phyloP scores from a whole-genome alignment of 2,329 filamentous ascomycete genomes.

The Paracorniculantispora psalliotae region DNA sequence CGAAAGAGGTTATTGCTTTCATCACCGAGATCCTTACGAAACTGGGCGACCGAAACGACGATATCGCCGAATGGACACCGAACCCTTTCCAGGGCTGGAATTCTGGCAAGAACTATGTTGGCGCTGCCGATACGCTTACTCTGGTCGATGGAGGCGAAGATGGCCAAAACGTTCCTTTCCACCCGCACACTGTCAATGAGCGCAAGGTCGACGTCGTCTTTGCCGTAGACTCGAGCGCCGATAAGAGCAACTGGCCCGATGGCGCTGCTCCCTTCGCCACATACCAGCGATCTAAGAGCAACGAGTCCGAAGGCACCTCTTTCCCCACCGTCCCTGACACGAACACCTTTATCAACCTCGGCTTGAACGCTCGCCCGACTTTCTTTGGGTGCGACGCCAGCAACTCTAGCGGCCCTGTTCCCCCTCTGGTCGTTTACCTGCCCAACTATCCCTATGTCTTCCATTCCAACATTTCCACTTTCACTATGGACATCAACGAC shows the following conservation, averaged over 20 bases:
- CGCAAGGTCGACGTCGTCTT: conserved; percentile 58
- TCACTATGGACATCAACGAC: conserved; percentile 59
- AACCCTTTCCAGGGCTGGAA: conserved; percentile 57
- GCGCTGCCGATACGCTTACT: conserved; percentile 51
- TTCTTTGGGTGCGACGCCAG: conserved; percentile 61
- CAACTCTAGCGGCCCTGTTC: conserved; percentile 45
- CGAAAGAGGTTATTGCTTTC: conserved; percentile 37
- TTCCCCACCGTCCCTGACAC: conserved; percentile 56
- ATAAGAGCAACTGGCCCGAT: conserved; percentile 57
- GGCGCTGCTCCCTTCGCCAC: conserved; percentile 54
- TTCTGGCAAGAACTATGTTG: conserved; percentile 35
- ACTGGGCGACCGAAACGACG: conserved; percentile 59
- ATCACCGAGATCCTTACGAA: conserved; percentile 45
- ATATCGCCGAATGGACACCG: conserved; percentile 66
- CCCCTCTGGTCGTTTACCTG: conserved; percentile 77
- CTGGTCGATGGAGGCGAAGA: conserved; percentile 81
- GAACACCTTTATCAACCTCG: conserved; percentile 51
- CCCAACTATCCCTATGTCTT: conserved; percentile 71
- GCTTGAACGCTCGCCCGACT: conserved; percentile 53
- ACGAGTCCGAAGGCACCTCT: conserved; percentile 47
- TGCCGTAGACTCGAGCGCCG: conserved; percentile 60
- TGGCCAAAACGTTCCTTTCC: conserved; percentile 71
- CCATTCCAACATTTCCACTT: conserved; percentile 76
- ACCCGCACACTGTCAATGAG: conserved; percentile 50
- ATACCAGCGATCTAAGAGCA: conserved; percentile 45